Percentiles rank a stretch among this genome's conserved stretches.
phyloP scores from a whole-genome alignment of 805 yeast genomes.

The Hanseniaspora jakobsenii region DNA sequence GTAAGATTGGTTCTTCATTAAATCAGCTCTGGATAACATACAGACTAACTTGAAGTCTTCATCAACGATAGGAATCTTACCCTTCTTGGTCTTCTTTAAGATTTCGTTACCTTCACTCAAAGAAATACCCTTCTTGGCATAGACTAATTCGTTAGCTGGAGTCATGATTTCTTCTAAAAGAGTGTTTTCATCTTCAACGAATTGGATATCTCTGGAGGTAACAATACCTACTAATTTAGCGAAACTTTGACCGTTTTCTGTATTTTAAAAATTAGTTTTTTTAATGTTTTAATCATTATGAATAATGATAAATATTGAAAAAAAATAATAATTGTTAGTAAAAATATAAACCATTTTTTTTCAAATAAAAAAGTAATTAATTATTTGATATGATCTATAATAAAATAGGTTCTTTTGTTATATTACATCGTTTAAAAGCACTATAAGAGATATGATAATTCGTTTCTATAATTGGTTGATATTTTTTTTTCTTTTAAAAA shows the following conservation, averaged over 20 bases:
- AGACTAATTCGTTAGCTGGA: conserved; percentile 50
- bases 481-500: neutral
- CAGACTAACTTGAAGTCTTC: conserved; percentile 62
- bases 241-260: conserved; percentile 75
- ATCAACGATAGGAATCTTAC: conserved; percentile 92
- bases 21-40: conserved; percentile 86
- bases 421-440: neutral
- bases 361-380: neutral
- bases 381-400: too few species aligned
- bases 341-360: neutral
- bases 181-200: conserved; percentile 60
- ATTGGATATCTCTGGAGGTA: conserved; percentile 94
- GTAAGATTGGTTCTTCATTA: conserved; percentile 86
- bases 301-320: neutral
- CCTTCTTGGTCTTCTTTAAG: conserved; percentile 86
- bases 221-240: conserved; percentile 90
- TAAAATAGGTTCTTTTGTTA: neutral
- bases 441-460: too few species aligned
- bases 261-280: conserved; percentile 4
- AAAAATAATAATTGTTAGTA: conserved; percentile 9
- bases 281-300: too few species aligned
- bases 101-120: conserved; percentile 80
- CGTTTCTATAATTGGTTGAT: neutral
- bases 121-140: conserved; percentile 72
- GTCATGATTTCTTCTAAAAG: conserved; percentile 78